phyloP scores from a whole-genome alignment of 2,329 filamentous ascomycete genomes.

The Boeremia lycopersici region DNA sequence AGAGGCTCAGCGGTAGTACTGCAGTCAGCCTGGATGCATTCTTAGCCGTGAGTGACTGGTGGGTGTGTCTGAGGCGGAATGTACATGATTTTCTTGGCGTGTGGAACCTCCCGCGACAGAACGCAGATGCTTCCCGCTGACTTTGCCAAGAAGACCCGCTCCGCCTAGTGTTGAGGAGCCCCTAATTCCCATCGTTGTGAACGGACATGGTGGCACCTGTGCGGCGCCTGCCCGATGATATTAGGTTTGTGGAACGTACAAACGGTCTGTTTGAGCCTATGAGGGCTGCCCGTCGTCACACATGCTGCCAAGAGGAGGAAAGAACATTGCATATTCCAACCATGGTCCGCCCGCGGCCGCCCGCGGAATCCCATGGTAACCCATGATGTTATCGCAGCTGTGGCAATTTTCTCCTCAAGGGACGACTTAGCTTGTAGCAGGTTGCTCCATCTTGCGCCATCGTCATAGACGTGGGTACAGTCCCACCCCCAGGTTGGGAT shows the following conservation, averaged over 20 bases:
- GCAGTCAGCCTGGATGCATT: constrained; percentile 21
- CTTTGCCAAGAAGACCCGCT: constrained; percentile 33
- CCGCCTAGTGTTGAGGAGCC: constrained; percentile 26
- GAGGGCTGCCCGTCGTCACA: constrained; percentile 14
- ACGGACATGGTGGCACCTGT: constrained; percentile 9
- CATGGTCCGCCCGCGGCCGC: constrained; percentile 20
- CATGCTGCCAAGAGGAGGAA: constrained; percentile 13
- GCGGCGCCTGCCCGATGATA: constrained; percentile 10
- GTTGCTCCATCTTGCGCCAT: background rate
- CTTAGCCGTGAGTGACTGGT: constrained; percentile 14
- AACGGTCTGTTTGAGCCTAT: constrained; percentile 17
- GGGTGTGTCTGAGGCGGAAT: constrained; percentile 33
- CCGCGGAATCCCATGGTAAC: constrained; percentile 21
- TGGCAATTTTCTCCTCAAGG: constrained; percentile 4
- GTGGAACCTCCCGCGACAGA: constrained; percentile 21
- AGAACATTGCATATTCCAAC: constrained; percentile 19
- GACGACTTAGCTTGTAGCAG: background rate
- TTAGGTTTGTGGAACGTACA: constrained; percentile 22
- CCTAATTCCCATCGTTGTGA: constrained; percentile 23
- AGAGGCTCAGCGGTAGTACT: constrained; percentile 32
- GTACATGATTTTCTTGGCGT: constrained; percentile 29
- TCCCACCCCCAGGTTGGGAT: constrained; percentile 8
- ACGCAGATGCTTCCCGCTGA: constrained; percentile 22
- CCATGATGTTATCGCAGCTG: constrained; percentile 12
- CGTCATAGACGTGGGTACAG: constrained; percentile 12